phyloP scores from a whole-genome alignment of 179 eudicot species.

The Gypsophila paniculata region DNA sequence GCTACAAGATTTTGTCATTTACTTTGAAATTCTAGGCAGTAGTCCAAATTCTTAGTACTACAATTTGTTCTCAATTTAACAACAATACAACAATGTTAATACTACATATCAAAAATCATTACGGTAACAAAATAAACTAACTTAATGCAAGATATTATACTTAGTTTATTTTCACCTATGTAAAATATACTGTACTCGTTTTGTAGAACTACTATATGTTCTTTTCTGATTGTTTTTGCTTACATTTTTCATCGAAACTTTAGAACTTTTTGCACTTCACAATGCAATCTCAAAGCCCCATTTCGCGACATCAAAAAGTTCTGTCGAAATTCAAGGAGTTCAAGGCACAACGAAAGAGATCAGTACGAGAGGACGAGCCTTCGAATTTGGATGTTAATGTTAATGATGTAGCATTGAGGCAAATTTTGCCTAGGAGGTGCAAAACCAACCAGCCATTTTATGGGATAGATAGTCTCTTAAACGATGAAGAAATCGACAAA shows the following conservation, averaged over 20 bases:
- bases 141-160: conserved; percentile 20
- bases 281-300: conserved; percentile 14
- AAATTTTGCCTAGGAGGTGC: conserved; percentile 25
- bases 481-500: background rate
- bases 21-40: background rate
- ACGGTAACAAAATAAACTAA: conserved; percentile 22
- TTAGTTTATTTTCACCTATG: background rate
- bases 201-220: background rate
- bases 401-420: conserved; percentile 6
- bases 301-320: background rate
- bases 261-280: background rate
- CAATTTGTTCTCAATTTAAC: conserved; percentile 10
- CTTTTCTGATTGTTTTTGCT: background rate
- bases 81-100: conserved; percentile 4
- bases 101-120: conserved; percentile 1
- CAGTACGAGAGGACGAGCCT: background rate
- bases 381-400: background rate
- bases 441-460: conserved; percentile 18
- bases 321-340: background rate
- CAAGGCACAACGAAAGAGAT: conserved; percentile 15
- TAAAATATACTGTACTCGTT: conserved; percentile 1
- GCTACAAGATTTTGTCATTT: background rate
- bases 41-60: background rate
- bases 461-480: conserved; percentile 10
- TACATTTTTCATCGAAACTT: background rate